Percentiles rank a stretch among this genome's conserved stretches.
Conservation (phyloP, 805 yeast species). For the Saturnispora dispora region DNA sequence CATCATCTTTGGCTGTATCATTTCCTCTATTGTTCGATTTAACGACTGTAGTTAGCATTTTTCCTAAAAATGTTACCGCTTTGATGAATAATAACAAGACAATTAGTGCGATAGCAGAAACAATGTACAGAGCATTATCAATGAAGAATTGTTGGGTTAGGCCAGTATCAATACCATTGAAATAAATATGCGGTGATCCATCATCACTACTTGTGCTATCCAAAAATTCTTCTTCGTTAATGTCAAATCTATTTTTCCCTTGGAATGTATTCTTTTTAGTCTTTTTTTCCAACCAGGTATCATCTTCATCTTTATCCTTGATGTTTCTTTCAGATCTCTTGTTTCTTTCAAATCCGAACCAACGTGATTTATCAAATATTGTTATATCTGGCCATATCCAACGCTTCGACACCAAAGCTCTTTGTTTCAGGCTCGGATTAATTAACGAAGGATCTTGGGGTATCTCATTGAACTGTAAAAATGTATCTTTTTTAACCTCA, state of each 20-base stretch:
- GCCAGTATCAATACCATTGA: conserved; percentile 3
- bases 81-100: conserved; percentile 10
- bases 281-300: conserved; percentile 26
- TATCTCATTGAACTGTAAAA: conserved; percentile 20
- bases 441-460: conserved; percentile 27
- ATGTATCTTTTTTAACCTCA: conserved; percentile 11
- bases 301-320: conserved; percentile 17
- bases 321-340: conserved; percentile 25
- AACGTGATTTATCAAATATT: conserved; percentile 39
- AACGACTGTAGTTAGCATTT: neutral
- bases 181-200: neutral
- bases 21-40: neutral
- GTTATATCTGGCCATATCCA: conserved; percentile 49
- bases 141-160: conserved; percentile 34
- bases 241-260: conserved; percentile 9
- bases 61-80: conserved; percentile 4
- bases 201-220: neutral
- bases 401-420: conserved; percentile 23
- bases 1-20: neutral
- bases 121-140: conserved; percentile 41
- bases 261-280: conserved; percentile 11
- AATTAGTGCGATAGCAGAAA: conserved; percentile 7
- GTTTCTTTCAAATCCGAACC: conserved; percentile 47
- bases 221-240: conserved; percentile 24
- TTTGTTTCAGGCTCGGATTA: conserved; percentile 25